A percentile compares a stretch with the other conserved stretches of the same genome.
These are phyloP conservation scores for Dipodascus geniculatus DNA, from an alignment of 805 yeast species.

Conservation along the genomic window DNA sequence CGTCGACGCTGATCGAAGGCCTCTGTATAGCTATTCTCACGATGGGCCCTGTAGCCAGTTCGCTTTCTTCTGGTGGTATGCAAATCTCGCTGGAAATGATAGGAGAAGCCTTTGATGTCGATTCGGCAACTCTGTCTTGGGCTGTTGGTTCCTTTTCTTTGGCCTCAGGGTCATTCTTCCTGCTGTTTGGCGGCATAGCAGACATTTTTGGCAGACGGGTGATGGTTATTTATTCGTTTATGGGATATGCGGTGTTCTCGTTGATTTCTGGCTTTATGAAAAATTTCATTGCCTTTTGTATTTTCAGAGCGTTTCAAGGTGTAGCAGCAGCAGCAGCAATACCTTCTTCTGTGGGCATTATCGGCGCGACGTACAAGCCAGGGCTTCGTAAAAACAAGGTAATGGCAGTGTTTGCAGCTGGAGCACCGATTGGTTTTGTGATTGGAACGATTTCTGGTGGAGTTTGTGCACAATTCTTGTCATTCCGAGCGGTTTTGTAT, in stretches of 20 bases:
- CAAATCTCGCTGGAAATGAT: conserved; percentile 29
- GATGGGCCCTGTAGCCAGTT: conserved; percentile 33
- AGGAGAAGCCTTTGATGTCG: conserved; percentile 26
- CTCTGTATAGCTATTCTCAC: conserved; percentile 25
- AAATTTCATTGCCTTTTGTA: conserved; percentile 26
- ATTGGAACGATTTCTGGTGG: conserved; percentile 35
- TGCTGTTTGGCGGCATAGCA: conserved; percentile 36
- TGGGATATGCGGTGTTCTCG: conserved; percentile 23
- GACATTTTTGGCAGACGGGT: conserved; percentile 37
- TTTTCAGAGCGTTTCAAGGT: conserved; percentile 37
- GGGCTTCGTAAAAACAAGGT: conserved; percentile 32
- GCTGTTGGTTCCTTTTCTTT: conserved; percentile 30
- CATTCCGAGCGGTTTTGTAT: conserved; percentile 34
- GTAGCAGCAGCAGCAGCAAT: conserved; percentile 33
- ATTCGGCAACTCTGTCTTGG: conserved; percentile 36
- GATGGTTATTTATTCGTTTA: conserved; percentile 27
- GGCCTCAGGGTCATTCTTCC: conserved; percentile 33
- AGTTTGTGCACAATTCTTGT: conserved; percentile 28
- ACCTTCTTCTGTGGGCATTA: conserved; percentile 37
- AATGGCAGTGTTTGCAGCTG: conserved; percentile 33
- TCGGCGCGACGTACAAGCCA: conserved; percentile 32
- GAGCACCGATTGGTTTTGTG: conserved; percentile 39
- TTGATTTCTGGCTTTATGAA: conserved; percentile 19
- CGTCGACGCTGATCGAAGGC: conserved; percentile 25
- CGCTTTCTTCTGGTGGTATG: conserved; percentile 28